Conservation (phyloP, 176 grass and related monocot species). For the Poa annua region DNA sequence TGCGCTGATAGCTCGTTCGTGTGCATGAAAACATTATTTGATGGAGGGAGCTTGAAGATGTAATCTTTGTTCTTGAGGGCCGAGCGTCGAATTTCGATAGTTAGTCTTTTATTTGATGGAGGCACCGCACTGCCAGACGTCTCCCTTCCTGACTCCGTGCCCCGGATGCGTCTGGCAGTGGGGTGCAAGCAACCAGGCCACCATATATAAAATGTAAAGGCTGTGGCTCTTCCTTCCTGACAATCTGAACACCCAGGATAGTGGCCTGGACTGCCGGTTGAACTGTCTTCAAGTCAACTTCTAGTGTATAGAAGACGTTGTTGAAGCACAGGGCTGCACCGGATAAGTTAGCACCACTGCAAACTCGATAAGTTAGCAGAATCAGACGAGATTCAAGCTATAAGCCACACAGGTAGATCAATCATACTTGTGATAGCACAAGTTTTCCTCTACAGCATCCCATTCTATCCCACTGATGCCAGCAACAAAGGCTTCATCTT, state of each 20-base stretch:
- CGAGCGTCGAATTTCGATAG: too few relatives aligned
- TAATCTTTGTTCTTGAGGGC: too few relatives aligned
- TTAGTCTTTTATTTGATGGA: too few relatives aligned
- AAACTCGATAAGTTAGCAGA: not conserved
- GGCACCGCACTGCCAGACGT: too few relatives aligned
- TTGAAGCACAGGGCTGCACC: too few relatives aligned
- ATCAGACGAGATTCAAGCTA: not conserved
- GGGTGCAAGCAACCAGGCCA: not conserved
- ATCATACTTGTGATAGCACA: conserved; percentile 95
- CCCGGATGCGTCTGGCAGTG: too few relatives aligned
- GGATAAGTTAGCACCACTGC: too few relatives aligned
- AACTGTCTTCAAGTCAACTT: not conserved
- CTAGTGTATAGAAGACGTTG: not conserved
- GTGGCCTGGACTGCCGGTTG: not conserved
- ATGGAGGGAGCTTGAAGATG: too few relatives aligned
- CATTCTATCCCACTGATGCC: conserved; percentile 97
- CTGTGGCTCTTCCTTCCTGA: not conserved
- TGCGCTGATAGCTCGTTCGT: too few relatives aligned
- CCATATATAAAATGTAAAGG: not conserved
- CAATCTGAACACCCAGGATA: not conserved
- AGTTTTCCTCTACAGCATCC: conserved; percentile 99
- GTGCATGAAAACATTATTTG: too few relatives aligned
- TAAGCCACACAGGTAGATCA: conserved; percentile 23
- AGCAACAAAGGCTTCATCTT: conserved; percentile 93
- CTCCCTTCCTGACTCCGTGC: too few relatives aligned